Evolutionary conservation across 495 filamentous ascomycete species (phyloP), one percentile per base, ranked within the genome.

Genomic region (Trichocladium antarcticum): DNA sequence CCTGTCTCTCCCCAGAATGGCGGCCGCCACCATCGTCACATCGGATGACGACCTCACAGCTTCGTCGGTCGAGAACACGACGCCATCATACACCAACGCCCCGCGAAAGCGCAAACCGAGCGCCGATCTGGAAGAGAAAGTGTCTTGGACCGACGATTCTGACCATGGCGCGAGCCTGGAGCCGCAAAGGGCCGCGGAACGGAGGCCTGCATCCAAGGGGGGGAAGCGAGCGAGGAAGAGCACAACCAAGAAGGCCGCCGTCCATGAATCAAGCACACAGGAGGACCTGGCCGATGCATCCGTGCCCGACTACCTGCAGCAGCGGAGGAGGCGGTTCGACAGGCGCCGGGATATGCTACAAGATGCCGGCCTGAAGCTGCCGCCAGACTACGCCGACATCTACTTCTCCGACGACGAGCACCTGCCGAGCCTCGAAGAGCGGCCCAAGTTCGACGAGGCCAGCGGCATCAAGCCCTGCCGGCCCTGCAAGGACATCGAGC

Each of bases 361-460:
- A 37, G 76, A 82, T 36, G 76, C 75, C 1, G 88, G 84, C 1
- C 63, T 97, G 39, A 82, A 76, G 50, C 58, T 96, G 2, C 87
- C 92, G 0, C 92, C 92, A 0, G 73, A 74, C 43, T 96, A 85
- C 57, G 79, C 84, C 19, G 82, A 85, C 39, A 68, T 98, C 35
- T 78, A 88, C 9, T 95, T 95, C 55, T 94, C 87, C 1, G 89
- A 95, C 51, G 83, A 93, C 57, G 87, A 92, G 36, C 67, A 73
- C 12, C 62, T 84, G 4, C 73, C 72, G 32, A 61, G 72, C 21
- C 61, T 87, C 4, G 68, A 80, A 36, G 84, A 92, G 62, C 77
- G 75, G 36, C 86, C 92, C 1, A 65, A 74, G 1, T 87, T 95
- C 37, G 75, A 77, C 1, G 54, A 60, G 28, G 66, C 62, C 24